Conservation (phyloP, 2,329 filamentous ascomycete species). For the Domatiomyces globalis region DNA sequence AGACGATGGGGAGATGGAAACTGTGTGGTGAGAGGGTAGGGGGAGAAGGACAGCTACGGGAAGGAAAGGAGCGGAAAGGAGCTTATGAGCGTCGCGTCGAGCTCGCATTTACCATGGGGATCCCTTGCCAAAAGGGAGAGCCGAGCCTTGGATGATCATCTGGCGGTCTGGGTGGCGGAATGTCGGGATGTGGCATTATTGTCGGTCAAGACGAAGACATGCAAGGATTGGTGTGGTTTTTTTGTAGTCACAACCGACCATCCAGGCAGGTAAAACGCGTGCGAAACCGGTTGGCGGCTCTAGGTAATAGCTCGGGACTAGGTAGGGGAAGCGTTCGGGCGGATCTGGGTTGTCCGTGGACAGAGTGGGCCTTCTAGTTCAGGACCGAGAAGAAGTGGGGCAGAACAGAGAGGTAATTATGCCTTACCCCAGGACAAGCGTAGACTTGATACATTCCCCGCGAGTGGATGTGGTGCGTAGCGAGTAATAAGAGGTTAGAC, state of each 20-base stretch:
- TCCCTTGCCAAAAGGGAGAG: not conserved
- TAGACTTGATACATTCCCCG: too few species aligned
- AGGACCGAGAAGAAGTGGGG: too few species aligned
- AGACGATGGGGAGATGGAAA: not conserved
- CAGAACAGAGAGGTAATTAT: too few species aligned
- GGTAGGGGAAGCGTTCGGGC: not conserved
- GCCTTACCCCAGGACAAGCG: too few species aligned
- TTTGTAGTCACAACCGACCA: not conserved
- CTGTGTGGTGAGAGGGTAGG: too few species aligned
- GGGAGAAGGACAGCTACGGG: too few species aligned
- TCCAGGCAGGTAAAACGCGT: not conserved
- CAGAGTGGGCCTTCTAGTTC: too few species aligned
- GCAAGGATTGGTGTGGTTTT: not conserved
- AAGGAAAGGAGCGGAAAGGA: not conserved
- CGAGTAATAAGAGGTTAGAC: not conserved
- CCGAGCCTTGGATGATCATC: not conserved
- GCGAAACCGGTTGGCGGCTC: not conserved
- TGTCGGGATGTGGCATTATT: not conserved
- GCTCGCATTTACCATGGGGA: not conserved
- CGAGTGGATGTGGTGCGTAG: not conserved
- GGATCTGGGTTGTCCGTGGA: not conserved
- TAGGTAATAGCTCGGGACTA: not conserved
- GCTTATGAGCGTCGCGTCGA: not conserved
- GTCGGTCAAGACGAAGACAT: not conserved
- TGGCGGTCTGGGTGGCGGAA: not conserved